Base-by-base conservation (phyloP, 805 yeast genomes). In the Wickerhamomyces sydowiorum region DNA sequence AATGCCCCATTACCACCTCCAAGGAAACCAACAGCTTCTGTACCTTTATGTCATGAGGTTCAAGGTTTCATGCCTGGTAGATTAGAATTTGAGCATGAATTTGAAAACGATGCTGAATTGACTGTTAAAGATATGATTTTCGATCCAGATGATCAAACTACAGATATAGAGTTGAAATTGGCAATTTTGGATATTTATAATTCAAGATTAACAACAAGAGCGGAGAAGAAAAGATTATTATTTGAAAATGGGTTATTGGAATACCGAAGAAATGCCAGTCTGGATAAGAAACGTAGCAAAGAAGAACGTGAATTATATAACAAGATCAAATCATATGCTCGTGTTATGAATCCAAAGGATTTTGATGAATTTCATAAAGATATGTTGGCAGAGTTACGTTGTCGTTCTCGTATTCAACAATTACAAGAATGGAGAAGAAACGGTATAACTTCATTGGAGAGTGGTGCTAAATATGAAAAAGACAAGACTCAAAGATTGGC, bases 21-120 rank as follows among this genome's bases (percentile, higher is more conserved):
- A 40, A 78, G 81, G 46, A 93, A 91, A 59, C 88, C 95, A 5
- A 80, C 86, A 37, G 90, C 96, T 0, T 88, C 97, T 7, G 91
- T 86, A 7, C 99, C 99, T 0, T 74, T 93, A 43, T 90, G 98
- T 66, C 97, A 95, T 57, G 98, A 95, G 56, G 79, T 93, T 47
- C 98, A 93, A 61, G 97, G 96, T 3, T 93, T 82, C 60, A 93
- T 93, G 99, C 99, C 99, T 31, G 99, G 98, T 34, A 78, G 99
- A 56, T 69, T 93, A 47, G 99, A 93, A 62, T 93, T 93, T 61
- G 99, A 93, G 56, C 87, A 83, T 45, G 99, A 93, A 61, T 89
- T 86, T 31, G 99, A 93, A 60, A 93, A 93, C 55, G 99, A 93
- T 42, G 98, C 99, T 0, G 99, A 93, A 63, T 72, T 83, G 42